Base-by-base conservation (phyloP, 176 grass and related monocot species). In the Musa troglodytarum region DNA sequence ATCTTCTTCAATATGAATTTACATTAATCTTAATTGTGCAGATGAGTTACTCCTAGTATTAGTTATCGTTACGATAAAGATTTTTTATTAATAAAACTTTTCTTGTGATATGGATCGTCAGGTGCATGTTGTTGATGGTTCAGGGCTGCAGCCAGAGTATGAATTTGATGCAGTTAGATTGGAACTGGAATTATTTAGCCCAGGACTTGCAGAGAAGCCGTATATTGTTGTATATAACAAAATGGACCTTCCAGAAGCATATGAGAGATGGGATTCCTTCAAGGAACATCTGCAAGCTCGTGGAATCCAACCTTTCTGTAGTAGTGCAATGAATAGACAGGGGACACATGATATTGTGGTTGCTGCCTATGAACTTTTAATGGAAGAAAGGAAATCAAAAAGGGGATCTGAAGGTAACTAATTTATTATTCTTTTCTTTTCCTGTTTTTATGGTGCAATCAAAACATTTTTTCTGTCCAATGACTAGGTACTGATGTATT, bases 131-230 rank as follows among this genome's bases (percentile, higher is more conserved):
- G 86, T 98, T 49, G 94, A 98, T 85, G 94, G 94, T 43, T 91
- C 90, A 51, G 86, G 81, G 5, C 77, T 89, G 63, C 94, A 98
- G 63, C 94, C 94, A 52, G 90, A 93, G 72, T 93, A 98, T 80
- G 94, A 93, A 70, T 98, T 87, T 49, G 94, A 98, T 80, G 94
- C 94, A 24, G 90, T 98, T 62, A 84, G 94, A 21, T 84, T 98
- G 81, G 94, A 98, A 84, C 84, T 93, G 72, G 94, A 93, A 75
- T 87, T 98, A 85, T 98, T 98, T 83, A 98, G 94, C 73, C 94
- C 90, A 56, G 50, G 65, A 83, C 83, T 98, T 69, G 88, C 92
- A 52, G 84, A 93, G 65, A 98, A 93, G 78, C 88, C 90, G 14
- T 98, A 91, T 78, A 75, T 93, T 54, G 88, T 98, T 59, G 90